Evolutionary conservation across 345 rosid species (phyloP).

Genomic region (Firmiana major): DNA sequence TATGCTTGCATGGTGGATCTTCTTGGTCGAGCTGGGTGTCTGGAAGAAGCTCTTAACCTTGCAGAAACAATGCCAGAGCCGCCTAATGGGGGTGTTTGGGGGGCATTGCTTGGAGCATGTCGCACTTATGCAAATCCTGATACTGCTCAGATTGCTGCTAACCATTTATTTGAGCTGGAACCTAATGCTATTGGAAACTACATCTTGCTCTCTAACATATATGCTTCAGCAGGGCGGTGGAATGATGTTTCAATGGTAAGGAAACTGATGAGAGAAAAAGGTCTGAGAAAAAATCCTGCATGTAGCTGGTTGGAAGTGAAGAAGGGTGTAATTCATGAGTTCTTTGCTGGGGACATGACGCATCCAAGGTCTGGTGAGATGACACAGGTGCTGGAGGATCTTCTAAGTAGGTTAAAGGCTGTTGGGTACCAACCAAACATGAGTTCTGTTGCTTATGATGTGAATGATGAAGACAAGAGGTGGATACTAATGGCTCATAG

Average conservation of each 20-base stretch:
- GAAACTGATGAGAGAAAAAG: constrained; percentile 45
- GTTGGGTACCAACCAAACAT: constrained; percentile 54
- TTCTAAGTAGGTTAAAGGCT: constrained; percentile 37
- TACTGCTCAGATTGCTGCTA: constrained; percentile 62
- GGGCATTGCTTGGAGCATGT: constrained; percentile 89
- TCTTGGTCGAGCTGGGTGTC: constrained; percentile 66
- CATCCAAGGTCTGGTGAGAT: constrained; percentile 57
- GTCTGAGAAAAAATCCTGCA: constrained; percentile 72
- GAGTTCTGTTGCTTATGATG: constrained; percentile 45
- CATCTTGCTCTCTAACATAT: constrained; percentile 56
- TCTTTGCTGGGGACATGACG: constrained; percentile 56
- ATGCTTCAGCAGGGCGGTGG: constrained; percentile 62
- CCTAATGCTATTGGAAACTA: constrained; percentile 69
- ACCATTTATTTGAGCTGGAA: constrained; percentile 61
- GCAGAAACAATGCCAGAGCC: constrained; percentile 51
- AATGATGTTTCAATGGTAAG: constrained; percentile 43
- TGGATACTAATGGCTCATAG: constrained; percentile 50
- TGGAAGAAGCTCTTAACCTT: constrained; percentile 65
- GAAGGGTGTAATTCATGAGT: constrained; percentile 56
- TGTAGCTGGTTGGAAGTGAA: constrained; percentile 66
- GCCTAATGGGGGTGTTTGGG: constrained; percentile 74
- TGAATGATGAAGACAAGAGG: constrained; percentile 51
- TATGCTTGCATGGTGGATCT: constrained; percentile 84
- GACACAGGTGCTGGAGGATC: constrained; percentile 41
- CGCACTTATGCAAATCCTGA: constrained; percentile 56